Conservation (phyloP, 306 rosid genomes). For the Glycine tomentella region DNA sequence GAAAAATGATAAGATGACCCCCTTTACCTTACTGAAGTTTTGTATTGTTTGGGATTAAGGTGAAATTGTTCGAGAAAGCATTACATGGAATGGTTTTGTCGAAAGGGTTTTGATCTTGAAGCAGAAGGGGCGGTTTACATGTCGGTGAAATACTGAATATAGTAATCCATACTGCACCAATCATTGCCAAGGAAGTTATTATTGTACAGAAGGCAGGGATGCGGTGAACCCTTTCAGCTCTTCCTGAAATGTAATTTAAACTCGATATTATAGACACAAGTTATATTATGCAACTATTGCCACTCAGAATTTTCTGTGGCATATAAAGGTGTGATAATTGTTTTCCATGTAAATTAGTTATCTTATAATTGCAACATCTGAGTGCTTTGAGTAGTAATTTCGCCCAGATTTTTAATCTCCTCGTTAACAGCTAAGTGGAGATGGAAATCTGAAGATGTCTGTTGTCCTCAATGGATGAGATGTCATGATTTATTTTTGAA, state of each 20-base stretch:
- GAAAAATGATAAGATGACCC: conserved; percentile 80
- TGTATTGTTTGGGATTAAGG: conserved; percentile 69
- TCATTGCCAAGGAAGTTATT: conserved; percentile 43
- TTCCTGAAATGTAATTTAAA: conserved; percentile 78
- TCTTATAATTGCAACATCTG: conserved; percentile 9
- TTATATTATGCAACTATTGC: conserved; percentile 42
- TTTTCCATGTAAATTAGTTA: conserved; percentile 49
- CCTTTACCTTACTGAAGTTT: conserved; percentile 72
- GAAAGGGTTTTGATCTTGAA: conserved; percentile 68
- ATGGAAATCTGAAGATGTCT: too few relatives aligned
- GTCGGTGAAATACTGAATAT: conserved; percentile 55
- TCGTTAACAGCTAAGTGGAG: neutral
- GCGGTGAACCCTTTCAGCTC: conserved; percentile 81
- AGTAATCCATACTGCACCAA: conserved; percentile 53
- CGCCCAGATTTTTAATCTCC: neutral
- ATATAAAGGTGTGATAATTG: conserved; percentile 53
- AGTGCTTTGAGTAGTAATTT: conserved; percentile 14
- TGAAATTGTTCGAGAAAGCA: conserved; percentile 56
- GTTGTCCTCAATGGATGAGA: neutral
- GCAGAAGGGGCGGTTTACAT: conserved; percentile 48
- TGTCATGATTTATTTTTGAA: neutral
- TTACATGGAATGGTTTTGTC: conserved; percentile 84
- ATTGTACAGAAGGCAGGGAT: conserved; percentile 75
- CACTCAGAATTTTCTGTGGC: conserved; percentile 53
- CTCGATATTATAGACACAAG: conserved; percentile 55